Evolutionary conservation across 176 grass and related monocot species (phyloP).

Genomic region (Neostapfia colusana): DNA sequence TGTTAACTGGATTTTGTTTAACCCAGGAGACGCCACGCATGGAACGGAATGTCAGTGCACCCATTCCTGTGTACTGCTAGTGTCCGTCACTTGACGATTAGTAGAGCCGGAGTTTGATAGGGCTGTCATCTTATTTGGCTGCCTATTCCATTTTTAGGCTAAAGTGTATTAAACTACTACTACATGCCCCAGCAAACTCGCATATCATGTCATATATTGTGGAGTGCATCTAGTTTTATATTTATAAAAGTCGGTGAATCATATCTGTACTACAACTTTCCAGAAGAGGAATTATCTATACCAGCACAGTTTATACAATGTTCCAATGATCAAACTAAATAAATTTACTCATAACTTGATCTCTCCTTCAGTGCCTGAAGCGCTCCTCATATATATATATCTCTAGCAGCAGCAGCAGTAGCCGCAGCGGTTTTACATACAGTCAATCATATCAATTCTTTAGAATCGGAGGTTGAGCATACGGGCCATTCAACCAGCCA

Average conservation of each 20-base stretch:
- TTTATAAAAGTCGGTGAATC: not conserved
- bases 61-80: too few species aligned
- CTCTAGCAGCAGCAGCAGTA: conserved; percentile 15
- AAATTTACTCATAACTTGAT: conserved; percentile 46
- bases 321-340: conserved; percentile 29
- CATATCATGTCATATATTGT: too few species aligned
- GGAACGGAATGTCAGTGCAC: too few species aligned
- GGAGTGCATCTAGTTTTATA: too few species aligned
- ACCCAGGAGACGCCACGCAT: too few species aligned
- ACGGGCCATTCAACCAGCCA: conserved; percentile 86
- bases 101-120: too few species aligned
- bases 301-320: conserved; percentile 40
- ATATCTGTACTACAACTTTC: conserved; percentile 40
- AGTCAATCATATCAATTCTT: conserved; percentile 27
- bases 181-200: too few species aligned
- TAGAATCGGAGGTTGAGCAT: conserved; percentile 75
- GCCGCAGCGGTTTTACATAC: conserved; percentile 21
- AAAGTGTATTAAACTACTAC: too few species aligned
- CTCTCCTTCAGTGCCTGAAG: conserved; percentile 30
- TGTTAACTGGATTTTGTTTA: too few species aligned
- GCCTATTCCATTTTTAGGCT: too few species aligned
- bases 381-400: conserved; percentile 18
- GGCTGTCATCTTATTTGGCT: too few species aligned
- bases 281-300: conserved; percentile 45
- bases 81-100: too few species aligned